Conservation (phyloP, 306 rosid species). For the Glycine soja region DNA sequence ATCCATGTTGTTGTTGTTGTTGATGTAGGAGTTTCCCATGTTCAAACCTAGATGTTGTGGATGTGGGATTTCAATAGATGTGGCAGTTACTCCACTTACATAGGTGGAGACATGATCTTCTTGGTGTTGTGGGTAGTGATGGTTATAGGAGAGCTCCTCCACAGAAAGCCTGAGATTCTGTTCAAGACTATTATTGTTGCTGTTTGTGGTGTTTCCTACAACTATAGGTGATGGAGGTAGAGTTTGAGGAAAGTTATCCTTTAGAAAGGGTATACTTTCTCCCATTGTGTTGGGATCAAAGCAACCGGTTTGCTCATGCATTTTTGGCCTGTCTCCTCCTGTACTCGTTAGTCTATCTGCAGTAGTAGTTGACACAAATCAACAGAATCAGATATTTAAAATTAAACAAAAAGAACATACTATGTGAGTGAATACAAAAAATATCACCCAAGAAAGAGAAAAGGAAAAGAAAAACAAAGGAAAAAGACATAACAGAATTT, state of each 20-base stretch:
- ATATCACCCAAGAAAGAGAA: background rate
- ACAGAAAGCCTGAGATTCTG: conserved; percentile 57
- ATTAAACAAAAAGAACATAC: conserved; percentile 40
- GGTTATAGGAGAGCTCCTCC: conserved; percentile 66
- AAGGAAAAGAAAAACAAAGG: background rate
- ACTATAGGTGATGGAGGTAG: conserved; percentile 43
- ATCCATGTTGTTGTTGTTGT: conserved; percentile 37
- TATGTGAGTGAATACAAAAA: conserved; percentile 50
- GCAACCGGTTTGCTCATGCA: conserved; percentile 61
- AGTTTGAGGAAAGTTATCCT: conserved; percentile 38
- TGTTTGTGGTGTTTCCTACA: conserved; percentile 34
- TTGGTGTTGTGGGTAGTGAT: conserved; percentile 48
- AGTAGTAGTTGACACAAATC: conserved; percentile 45
- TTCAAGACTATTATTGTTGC: conserved; percentile 49
- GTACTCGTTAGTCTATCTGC: conserved; percentile 40
- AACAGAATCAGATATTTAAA: conserved; percentile 40
- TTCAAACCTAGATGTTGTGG: conserved; percentile 59
- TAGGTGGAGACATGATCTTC: conserved; percentile 43
- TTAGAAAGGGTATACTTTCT: conserved; percentile 48
- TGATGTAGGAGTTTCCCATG: conserved; percentile 51
- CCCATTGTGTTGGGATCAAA: conserved; percentile 68
- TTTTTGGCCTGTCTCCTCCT: conserved; percentile 50
- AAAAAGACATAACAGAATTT: conserved; percentile 19
- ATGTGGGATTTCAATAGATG: conserved; percentile 53
- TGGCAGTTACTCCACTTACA: conserved; percentile 41